These are phyloP conservation scores for Penicillium sp. DNA, from an alignment of 2,329 filamentous ascomycete genomes.

Conservation along the genomic window DNA sequence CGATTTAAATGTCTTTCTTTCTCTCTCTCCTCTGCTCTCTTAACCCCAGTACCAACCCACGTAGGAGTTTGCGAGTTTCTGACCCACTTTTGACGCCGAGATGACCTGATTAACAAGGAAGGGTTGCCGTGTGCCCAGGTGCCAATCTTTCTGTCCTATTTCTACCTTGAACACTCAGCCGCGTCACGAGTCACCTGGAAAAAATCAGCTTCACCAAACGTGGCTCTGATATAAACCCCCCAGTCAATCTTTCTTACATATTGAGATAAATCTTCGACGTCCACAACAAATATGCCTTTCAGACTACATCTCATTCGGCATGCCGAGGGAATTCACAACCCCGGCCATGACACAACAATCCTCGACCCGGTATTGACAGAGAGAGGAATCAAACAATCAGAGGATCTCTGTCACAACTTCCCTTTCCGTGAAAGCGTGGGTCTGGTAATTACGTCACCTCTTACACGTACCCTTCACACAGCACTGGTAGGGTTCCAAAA, in stretches of 20 bases:
- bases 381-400: conserved; percentile 13
- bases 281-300: neutral
- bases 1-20: no score
- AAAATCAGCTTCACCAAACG: no score
- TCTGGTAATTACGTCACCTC: conserved; percentile 14
- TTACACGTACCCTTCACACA: conserved; percentile 17
- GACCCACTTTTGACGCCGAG: neutral
- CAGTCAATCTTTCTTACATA: neutral
- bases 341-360: conserved; percentile 15
- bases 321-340: conserved; percentile 17
- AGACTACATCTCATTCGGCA: conserved; percentile 17
- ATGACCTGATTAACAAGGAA: neutral
- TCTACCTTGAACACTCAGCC: neutral
- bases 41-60: neutral
- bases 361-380: conserved; percentile 14
- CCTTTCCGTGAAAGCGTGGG: conserved; percentile 11
- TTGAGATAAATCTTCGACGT: neutral
- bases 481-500: conserved; percentile 11
- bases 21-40: neutral
- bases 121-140: neutral
- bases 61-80: neutral
- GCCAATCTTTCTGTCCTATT: neutral
- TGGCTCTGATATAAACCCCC: neutral
- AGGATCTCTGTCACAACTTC: conserved; percentile 6
- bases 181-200: neutral